phyloP scores from a whole-genome alignment of 345 rosid genomes.

The Lepidium africanum region DNA sequence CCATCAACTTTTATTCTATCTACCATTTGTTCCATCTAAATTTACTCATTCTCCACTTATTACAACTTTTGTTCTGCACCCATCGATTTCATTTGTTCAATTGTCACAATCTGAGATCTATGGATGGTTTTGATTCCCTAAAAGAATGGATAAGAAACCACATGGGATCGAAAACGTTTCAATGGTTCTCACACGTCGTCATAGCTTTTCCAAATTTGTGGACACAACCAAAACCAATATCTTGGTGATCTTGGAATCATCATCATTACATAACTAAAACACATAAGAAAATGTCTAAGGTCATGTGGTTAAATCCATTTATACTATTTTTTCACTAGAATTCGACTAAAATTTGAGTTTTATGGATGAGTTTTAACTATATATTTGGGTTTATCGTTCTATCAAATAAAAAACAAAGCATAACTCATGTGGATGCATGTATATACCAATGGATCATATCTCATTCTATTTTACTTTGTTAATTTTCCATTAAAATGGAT shows the following conservation, averaged over 20 bases:
- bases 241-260: not conserved
- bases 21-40: not conserved
- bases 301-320: no score
- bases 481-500: no score
- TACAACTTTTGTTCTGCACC: not conserved
- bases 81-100: not conserved
- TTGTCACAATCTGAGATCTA: not conserved
- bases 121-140: not conserved
- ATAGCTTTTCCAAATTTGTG: constrained; percentile 9
- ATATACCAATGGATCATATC: not conserved
- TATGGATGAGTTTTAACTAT: no score
- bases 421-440: constrained; percentile 14
- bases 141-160: constrained; percentile 27
- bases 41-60: not conserved
- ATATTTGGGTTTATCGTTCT: no score
- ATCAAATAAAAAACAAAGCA: no score
- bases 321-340: no score
- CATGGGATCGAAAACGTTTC: constrained; percentile 6
- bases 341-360: no score
- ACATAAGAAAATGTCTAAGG: no score
- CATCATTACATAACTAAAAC: not conserved
- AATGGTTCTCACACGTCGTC: constrained; percentile 19
- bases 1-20: not conserved
- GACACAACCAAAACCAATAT: constrained; percentile 21
- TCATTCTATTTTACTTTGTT: no score